Conservation (phyloP, 2,329 filamentous ascomycete species). For the Hymenoscyphus linearis region DNA sequence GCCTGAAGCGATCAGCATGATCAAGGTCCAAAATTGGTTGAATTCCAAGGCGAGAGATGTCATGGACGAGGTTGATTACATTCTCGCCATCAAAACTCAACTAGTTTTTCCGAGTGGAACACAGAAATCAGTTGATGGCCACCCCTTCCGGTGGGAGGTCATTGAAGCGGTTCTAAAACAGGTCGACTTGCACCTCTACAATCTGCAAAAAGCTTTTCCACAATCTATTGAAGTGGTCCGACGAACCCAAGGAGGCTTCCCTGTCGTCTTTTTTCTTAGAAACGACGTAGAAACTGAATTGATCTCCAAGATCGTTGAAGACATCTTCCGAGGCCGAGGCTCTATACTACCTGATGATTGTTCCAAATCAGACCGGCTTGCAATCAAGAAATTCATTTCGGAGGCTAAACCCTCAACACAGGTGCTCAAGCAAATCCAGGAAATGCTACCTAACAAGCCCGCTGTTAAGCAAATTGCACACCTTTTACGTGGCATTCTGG, state of each 20-base stretch:
- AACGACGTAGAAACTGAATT: conserved; percentile 35
- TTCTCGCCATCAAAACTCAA: conserved; percentile 35
- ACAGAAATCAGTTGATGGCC: conserved; percentile 35
- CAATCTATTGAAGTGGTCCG: conserved; percentile 41
- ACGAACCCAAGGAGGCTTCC: conserved; percentile 35
- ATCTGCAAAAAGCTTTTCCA: conserved; percentile 35
- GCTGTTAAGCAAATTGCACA: conserved; percentile 37
- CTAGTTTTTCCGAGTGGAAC: conserved; percentile 38
- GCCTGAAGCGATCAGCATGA: conserved; percentile 37
- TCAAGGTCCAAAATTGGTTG: conserved; percentile 42
- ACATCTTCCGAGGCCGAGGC: conserved; percentile 31
- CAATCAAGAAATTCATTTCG: conserved; percentile 25
- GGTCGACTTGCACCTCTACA: conserved; percentile 30
- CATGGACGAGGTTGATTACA: conserved; percentile 45
- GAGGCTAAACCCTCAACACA: conserved; percentile 21
- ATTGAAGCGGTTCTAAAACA: conserved; percentile 29
- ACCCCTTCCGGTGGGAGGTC: conserved; percentile 36
- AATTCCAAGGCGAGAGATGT: conserved; percentile 41
- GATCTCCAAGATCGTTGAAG: conserved; percentile 29
- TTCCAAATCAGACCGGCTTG: conserved; percentile 26
- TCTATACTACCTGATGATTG: conserved; percentile 20
- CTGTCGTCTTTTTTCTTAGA: conserved; percentile 43
- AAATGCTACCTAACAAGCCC: conserved; percentile 32
- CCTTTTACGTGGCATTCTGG: conserved; percentile 58
- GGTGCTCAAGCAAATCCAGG: conserved; percentile 23